A percentile compares a stretch with the other conserved stretches of the same genome.
phyloP scores from a whole-genome alignment of 768 basidiomycete species.

The Suillus fuscotomentosus region DNA sequence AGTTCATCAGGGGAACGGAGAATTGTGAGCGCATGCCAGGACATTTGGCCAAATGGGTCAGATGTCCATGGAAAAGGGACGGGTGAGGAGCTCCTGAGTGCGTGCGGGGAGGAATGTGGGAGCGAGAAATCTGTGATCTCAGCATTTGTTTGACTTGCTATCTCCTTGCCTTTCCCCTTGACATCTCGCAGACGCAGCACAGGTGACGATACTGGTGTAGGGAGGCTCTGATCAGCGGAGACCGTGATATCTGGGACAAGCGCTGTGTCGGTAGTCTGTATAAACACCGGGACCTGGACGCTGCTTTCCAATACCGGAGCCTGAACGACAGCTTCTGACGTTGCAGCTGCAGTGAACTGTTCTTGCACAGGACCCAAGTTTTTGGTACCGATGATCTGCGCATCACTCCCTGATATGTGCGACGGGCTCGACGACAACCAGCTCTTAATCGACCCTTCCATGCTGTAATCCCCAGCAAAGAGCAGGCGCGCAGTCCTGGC shows the following conservation, averaged over 20 bases:
- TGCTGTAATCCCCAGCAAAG: constrained; percentile 42
- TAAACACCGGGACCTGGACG: background rate
- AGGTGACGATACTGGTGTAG: constrained; percentile 28
- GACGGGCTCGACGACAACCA: constrained; percentile 19
- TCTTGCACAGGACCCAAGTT: background rate
- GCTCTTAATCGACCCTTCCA: constrained; percentile 7
- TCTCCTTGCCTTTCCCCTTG: constrained; percentile 4
- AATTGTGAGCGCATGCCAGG: background rate
- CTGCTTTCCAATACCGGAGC: background rate
- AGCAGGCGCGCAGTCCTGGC: constrained; percentile 55
- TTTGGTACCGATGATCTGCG: background rate
- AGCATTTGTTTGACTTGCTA: background rate
- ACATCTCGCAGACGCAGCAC: background rate
- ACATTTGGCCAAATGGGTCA: no score
- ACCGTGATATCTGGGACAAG: background rate
- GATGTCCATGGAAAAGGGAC: background rate
- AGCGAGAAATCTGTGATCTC: background rate
- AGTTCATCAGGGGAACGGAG: no score
- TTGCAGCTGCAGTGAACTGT: background rate
- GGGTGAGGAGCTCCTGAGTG: background rate
- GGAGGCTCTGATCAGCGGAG: constrained; percentile 7
- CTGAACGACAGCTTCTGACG: background rate
- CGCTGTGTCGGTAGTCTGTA: background rate
- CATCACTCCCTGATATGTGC: background rate
- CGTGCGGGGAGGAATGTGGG: background rate